Conservation (phyloP, 805 yeast species). For the Saccharomyces eubayanus region DNA sequence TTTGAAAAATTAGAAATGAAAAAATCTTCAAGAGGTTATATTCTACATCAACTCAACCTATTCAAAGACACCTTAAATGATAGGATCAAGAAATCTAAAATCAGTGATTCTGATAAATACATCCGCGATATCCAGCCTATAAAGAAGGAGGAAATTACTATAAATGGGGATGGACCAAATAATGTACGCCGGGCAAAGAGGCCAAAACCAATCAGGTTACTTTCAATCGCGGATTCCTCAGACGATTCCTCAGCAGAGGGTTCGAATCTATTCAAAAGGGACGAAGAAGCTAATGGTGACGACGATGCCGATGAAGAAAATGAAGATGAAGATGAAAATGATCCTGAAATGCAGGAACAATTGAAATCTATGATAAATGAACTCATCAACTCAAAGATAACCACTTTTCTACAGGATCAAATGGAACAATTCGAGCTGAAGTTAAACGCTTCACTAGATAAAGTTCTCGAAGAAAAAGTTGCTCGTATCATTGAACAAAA, state of each 20-base stretch:
- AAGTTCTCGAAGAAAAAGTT: constrained; percentile 11
- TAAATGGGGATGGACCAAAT: constrained; percentile 6
- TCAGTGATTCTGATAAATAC: not conserved
- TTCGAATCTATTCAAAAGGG: not conserved
- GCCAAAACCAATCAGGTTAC: not conserved
- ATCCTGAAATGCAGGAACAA: constrained; percentile 18
- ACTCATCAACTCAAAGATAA: constrained; percentile 19
- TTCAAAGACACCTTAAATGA: constrained; percentile 18
- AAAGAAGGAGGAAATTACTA: constrained; percentile 6
- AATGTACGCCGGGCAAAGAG: not conserved
- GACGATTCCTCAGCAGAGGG: not conserved
- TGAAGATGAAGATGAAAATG: constrained; percentile 8
- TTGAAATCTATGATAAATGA: constrained; percentile 22
- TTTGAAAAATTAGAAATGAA: constrained; percentile 25
- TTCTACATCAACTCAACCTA: constrained; percentile 17
- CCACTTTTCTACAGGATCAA: constrained; percentile 13
- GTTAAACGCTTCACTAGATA: constrained; percentile 8
- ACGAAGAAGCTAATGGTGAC: not conserved
- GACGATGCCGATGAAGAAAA: constrained; percentile 10
- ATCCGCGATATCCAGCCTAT: not conserved
- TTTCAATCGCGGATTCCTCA: constrained; percentile 3
- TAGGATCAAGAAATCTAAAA: constrained; percentile 13
- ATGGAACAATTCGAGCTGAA: constrained; percentile 11
- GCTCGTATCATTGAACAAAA: not conserved
- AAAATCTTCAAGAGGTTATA: constrained; percentile 19